Evolutionary conservation across 305 asterid species (phyloP).

Genomic region (Rubia balearica): DNA sequence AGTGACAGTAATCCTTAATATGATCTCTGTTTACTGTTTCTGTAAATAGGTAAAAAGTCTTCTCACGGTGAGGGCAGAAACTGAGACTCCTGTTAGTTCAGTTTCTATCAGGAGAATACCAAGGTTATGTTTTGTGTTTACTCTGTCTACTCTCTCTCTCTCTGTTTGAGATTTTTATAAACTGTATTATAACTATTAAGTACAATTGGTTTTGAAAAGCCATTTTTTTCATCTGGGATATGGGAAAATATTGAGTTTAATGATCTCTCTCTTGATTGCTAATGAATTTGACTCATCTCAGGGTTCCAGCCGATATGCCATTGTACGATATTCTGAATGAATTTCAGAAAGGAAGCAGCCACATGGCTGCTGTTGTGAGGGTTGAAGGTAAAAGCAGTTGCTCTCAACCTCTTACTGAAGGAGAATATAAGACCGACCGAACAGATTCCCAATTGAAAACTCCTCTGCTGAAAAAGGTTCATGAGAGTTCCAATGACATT

Average conservation of each 20-base stretch:
- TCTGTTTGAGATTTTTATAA: neutral
- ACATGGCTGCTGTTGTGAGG: constrained; percentile 98
- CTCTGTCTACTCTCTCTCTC: neutral
- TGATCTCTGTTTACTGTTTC: constrained; percentile 16
- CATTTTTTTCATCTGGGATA: neutral
- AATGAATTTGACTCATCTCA: constrained; percentile 21
- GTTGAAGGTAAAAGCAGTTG: constrained; percentile 48
- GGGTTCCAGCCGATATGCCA: constrained; percentile 96
- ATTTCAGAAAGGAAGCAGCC: constrained; percentile 97
- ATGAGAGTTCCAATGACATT: constrained; percentile 34
- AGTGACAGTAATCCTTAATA: neutral
- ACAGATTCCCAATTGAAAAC: constrained; percentile 39
- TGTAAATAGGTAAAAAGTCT: constrained; percentile 73
- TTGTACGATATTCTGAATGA: constrained; percentile 92
- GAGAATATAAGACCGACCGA: constrained; percentile 22
- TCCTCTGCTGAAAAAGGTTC: constrained; percentile 48
- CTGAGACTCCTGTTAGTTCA: constrained; percentile 88
- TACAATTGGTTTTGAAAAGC: neutral
- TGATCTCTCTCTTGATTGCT: neutral
- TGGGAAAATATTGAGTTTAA: neutral
- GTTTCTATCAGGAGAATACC: constrained; percentile 95
- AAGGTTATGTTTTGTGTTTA: constrained; percentile 37
- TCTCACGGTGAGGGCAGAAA: constrained; percentile 87
- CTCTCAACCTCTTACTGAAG: constrained; percentile 22
- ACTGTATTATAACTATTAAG: neutral